Conservation (phyloP, 2,329 filamentous ascomycete genomes). For the Venturia carpophila region DNA sequence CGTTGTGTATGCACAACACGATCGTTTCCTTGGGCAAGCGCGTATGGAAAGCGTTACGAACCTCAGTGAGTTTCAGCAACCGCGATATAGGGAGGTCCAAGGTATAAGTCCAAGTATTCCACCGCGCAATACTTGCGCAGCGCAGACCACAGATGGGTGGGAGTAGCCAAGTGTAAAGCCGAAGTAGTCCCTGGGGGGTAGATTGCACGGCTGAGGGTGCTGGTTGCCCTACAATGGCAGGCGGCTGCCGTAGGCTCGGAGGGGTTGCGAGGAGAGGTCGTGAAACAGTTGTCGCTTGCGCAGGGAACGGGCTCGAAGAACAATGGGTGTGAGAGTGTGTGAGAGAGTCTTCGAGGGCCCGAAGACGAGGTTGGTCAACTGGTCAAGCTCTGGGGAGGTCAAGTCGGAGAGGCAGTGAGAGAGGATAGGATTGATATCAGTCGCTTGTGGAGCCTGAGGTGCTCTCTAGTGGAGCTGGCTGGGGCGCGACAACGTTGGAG, state of each 20-base stretch:
- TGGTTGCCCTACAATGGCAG: slow-evolving; percentile 2
- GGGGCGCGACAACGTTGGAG: not conserved
- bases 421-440: not conserved
- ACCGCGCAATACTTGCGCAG: not conserved
- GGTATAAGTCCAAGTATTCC: not conserved
- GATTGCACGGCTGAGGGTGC: not conserved
- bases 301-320: not conserved
- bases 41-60: not conserved
- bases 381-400: not conserved
- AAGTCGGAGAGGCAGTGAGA: not conserved
- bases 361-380: not conserved
- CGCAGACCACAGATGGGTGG: slow-evolving; percentile 2
- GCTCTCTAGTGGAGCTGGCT: not conserved
- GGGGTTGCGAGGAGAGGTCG: not conserved
- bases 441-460: not conserved
- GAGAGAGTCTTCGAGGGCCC: not conserved
- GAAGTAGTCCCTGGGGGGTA: not conserved
- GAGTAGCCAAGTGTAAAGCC: slow-evolving; percentile 5
- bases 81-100: slow-evolving; percentile 11
- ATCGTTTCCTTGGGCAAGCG: not conserved
- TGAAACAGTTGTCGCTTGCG: slow-evolving; percentile 4
- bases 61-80: slow-evolving; percentile 10
- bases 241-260: not conserved
- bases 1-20: slow-evolving; percentile 6
- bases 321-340: not conserved